Base-by-base conservation (phyloP, 2,329 filamentous ascomycete genomes). In the Fusarium marasasianum region DNA sequence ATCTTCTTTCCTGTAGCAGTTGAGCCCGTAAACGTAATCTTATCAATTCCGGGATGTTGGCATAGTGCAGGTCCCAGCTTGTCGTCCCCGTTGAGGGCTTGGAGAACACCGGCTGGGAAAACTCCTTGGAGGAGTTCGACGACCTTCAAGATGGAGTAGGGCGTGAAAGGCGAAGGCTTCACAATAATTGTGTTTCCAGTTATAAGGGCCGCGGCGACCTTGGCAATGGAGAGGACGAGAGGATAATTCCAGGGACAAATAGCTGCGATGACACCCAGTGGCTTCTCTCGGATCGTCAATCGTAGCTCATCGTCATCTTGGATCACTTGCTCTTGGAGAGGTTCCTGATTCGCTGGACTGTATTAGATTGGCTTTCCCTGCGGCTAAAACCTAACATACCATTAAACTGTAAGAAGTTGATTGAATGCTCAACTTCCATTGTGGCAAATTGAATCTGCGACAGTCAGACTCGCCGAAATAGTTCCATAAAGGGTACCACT, bases 21-120 rank as follows among this genome's bases (percentile, higher is more conserved):
- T 15, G 88, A 90, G 8, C 90, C 90, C 0, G 90, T 92, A 80
- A 92, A 92, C 69, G 84, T 86, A 79, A 92, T 87, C 83, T 91
- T 92, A 68, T 87, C 84, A 58, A 91, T 86, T 29, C 84, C 87
- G 0, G 88, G 87, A 76, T 92, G 90, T 15, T 76, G 78, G 1
- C 88, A 90, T 63, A 92, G 79, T 83, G 84, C 84, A 5, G 87
- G 88, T 8, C 90, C 90, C 11, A 92, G 84, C 58, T 85, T 82
- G 72, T 91, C 89, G 64, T 89, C 88, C 15, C 90, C 90, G 57
- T 87, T 87, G 14, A 92, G 80, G 3, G 84, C 87, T 77, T 91
- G 90, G 4, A 92, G 76, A 31, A 92, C 88, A 45, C 90, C 90
- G 1, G 88, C 86, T 4, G 89, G 89, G 78, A 91, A 88, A 77